Evolutionary conservation across 768 basidiomycete species (phyloP), one percentile per base, ranked within the genome.

Genomic region (Kwoniella sp.): DNA sequence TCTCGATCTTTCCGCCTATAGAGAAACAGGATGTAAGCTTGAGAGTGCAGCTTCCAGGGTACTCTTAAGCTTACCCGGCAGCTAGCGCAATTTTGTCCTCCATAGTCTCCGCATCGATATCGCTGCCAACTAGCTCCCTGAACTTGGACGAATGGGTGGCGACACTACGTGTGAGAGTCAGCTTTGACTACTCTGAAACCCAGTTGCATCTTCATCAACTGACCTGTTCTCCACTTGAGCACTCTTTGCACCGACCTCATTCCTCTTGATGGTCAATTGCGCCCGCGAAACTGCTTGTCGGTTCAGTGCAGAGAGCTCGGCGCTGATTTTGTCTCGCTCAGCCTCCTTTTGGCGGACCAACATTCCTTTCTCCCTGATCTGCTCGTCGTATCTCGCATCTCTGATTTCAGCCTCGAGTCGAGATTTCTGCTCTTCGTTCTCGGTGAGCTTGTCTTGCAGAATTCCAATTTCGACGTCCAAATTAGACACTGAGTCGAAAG

Each of bases 231-330:
- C 83, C 15, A 93, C 83, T 45, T 93, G 90, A 17, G 82, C 82
- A 51, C 83, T 82, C 81, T 90, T 91, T 61, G 81, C 84, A 76
- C 84, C 86, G 50, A 88, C 77, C 68, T 93, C 91, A 0, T 82
- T 83, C 65, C 87, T 83, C 74, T 91, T 90, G 67, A 95, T 74
- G 45, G 89, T 87, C 58, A 97, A 78, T 71, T 86, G 89, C 1
- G 93, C 92, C 50, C 95, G 84, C 0, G 86, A 83, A 59, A 93
- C 90, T 0, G 91, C 89, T 76, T 97, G 93, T 51, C 86, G 73
- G 70, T 87, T 92, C 71, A 96, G 81, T 1, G 84, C 81, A 31
- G 86, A 84, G 47, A 93, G 83, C 66, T 96, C 94, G 0, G 79
- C 69, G 60, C 88, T 90, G 65, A 95, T 82, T 22, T 79, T 77